These are phyloP conservation scores for Epithemia pelagica DNA, from an alignment of 108 stramenopile genomes.

Conservation along the genomic window DNA sequence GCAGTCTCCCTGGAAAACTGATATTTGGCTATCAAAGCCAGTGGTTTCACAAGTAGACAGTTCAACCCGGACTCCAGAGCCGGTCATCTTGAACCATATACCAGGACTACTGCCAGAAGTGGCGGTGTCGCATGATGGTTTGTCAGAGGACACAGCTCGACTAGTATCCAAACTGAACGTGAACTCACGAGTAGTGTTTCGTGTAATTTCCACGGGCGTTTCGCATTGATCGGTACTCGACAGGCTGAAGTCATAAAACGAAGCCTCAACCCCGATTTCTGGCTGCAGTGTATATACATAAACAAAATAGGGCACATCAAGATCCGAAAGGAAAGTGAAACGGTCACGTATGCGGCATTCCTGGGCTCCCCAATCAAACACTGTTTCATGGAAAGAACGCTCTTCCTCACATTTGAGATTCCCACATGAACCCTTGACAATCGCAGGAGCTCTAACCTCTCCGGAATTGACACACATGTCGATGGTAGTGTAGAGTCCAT, in stretches of 20 bases:
- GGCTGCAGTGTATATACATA: neutral
- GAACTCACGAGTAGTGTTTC: neutral
- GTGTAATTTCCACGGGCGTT: neutral
- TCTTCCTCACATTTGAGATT: neutral
- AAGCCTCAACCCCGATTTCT: neutral
- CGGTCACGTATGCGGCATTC: neutral
- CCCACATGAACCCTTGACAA: neutral
- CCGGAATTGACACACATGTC: neutral
- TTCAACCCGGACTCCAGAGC: neutral
- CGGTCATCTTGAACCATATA: neutral
- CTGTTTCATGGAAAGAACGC: neutral
- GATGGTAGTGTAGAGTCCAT: neutral
- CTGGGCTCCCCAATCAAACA: neutral
- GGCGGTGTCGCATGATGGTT: neutral
- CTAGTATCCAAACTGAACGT: neutral
- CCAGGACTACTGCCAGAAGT: neutral
- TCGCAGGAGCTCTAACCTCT: neutral
- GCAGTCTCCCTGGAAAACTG: conserved; percentile 5
- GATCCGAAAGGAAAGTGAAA: neutral
- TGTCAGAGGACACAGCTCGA: neutral
- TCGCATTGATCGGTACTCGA: neutral
- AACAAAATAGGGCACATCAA: neutral
- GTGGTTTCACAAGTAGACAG: neutral
- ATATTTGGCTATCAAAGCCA: conserved; percentile 11
- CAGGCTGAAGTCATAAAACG: neutral